A percentile compares a stretch with the other conserved stretches of the same genome.
phyloP scores from a whole-genome alignment of 371 early-diverging fungal genomes.

The Umbelopsis sp. region DNA sequence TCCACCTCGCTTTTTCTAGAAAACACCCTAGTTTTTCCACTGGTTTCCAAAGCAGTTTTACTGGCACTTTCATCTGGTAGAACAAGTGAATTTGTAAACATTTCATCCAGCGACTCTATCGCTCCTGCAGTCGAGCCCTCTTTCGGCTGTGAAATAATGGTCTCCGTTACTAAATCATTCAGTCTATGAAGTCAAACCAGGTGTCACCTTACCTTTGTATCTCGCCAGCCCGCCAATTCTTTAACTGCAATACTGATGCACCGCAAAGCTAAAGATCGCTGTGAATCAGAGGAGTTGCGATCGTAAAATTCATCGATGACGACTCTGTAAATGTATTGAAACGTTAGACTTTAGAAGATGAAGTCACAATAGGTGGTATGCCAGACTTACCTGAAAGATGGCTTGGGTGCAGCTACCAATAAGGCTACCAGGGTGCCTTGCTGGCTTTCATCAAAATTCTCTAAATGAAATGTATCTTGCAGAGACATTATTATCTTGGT shows the following conservation, averaged over 20 bases:
- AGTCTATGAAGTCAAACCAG: background rate
- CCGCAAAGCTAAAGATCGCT: conserved; percentile 34
- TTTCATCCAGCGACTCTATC: background rate
- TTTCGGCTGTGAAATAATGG: background rate
- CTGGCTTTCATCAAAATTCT: conserved; percentile 28
- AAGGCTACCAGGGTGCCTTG: conserved; percentile 38
- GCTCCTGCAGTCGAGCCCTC: background rate
- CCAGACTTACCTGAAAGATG: conserved; percentile 32
- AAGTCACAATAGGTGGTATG: too few relatives aligned
- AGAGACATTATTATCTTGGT: conserved; percentile 37
- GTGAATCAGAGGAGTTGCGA: conserved; percentile 38
- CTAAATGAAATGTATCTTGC: conserved; percentile 39
- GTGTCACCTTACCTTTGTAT: background rate
- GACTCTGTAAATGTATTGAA: conserved; percentile 21
- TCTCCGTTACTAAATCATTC: background rate
- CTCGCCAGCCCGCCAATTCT: conserved; percentile 45
- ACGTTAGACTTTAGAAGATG: too few relatives aligned
- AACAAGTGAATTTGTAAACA: background rate
- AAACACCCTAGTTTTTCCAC: conserved; percentile 37
- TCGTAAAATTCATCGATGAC: conserved; percentile 47
- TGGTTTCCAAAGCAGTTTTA: background rate
- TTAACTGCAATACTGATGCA: conserved; percentile 38
- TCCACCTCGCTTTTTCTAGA: conserved; percentile 40
- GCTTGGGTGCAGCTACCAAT: conserved; percentile 37
- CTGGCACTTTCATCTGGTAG: background rate